A percentile compares a stretch with the other conserved stretches of the same genome.
Conservation (phyloP, 225 moss, liverwort and hornwort genomes). For the Physcomitrellopsis africana region DNA sequence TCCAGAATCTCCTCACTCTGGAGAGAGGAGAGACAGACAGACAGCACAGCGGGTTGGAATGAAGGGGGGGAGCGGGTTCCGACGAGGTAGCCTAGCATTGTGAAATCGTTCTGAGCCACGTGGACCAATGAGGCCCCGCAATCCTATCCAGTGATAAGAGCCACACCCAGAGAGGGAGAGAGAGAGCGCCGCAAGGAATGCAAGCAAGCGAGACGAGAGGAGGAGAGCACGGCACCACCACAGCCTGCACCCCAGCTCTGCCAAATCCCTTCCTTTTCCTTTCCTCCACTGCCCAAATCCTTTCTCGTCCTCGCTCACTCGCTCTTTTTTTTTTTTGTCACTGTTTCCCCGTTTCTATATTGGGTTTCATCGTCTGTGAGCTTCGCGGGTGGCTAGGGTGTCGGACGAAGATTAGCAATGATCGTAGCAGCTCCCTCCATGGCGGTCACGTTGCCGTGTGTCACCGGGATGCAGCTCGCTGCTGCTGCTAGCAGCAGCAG, state of each 20-base stretch:
- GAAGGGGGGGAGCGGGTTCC: too few relatives aligned
- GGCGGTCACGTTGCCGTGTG: conserved; percentile 38
- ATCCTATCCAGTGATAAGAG: conserved; percentile 35
- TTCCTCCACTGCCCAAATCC: background rate
- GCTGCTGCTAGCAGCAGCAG: background rate
- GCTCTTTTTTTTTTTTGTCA: background rate
- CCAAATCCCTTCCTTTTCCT: too few relatives aligned
- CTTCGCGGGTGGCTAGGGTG: background rate
- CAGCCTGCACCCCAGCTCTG: background rate
- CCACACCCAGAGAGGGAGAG: conserved; percentile 8
- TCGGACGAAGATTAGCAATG: conserved; percentile 14
- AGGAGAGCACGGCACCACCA: background rate
- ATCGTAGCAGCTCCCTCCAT: conserved; percentile 48
- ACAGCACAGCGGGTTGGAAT: too few relatives aligned
- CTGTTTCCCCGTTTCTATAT: too few relatives aligned
- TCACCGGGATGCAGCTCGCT: conserved; percentile 3
- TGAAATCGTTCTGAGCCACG: background rate
- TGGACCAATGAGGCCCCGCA: conserved; percentile 3
- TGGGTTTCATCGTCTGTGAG: too few relatives aligned
- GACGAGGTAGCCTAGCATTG: too few relatives aligned
- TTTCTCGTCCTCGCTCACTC: background rate
- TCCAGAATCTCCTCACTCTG: too few relatives aligned
- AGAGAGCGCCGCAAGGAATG: too few relatives aligned
- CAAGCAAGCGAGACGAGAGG: too few relatives aligned
- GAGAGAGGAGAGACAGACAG: too few relatives aligned